These are phyloP conservation scores for Fusarium sp. DNA, from an alignment of 2,329 filamentous ascomycete species.

Conservation along the genomic window DNA sequence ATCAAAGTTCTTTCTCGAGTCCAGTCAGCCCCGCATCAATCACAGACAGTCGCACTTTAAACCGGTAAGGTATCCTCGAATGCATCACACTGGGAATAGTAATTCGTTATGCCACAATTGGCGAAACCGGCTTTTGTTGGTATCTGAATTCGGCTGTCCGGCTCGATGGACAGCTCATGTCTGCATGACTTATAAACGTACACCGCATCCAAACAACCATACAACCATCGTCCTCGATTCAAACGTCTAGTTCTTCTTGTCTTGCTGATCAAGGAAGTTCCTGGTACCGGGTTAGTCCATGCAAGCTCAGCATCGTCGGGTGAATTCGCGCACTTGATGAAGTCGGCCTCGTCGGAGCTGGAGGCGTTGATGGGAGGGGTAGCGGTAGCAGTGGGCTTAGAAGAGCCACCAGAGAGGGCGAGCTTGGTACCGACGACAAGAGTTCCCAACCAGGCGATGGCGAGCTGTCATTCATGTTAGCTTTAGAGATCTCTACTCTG, in stretches of 20 bases:
- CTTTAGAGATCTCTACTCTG: conserved; percentile 2
- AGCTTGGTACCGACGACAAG: conserved; percentile 60
- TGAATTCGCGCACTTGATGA: conserved; percentile 65
- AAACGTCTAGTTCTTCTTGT: conserved; percentile 51
- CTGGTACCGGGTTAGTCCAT: conserved; percentile 43
- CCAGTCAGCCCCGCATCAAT: neutral
- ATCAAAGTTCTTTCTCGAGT: neutral
- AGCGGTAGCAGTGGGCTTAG: conserved; percentile 52
- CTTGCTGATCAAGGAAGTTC: conserved; percentile 52
- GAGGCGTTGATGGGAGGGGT: conserved; percentile 69
- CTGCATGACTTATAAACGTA: conserved; percentile 45
- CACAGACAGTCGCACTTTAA: neutral
- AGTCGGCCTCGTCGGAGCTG: conserved; percentile 69
- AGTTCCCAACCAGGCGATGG: conserved; percentile 63
- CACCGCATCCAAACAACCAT: conserved; percentile 44
- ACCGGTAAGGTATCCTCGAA: neutral
- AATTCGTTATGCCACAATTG: conserved; percentile 30
- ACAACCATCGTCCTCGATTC: conserved; percentile 23
- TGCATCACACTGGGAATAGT: conserved; percentile 13
- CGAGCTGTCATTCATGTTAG: conserved; percentile 54
- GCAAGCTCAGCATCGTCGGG: neutral
- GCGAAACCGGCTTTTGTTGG: conserved; percentile 36
- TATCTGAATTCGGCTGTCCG: conserved; percentile 39
- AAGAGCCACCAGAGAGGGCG: conserved; percentile 56
- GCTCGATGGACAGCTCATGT: conserved; percentile 35